Conservation (phyloP, 208 protist species). For the Acanthamoeba triangularis region DNA sequence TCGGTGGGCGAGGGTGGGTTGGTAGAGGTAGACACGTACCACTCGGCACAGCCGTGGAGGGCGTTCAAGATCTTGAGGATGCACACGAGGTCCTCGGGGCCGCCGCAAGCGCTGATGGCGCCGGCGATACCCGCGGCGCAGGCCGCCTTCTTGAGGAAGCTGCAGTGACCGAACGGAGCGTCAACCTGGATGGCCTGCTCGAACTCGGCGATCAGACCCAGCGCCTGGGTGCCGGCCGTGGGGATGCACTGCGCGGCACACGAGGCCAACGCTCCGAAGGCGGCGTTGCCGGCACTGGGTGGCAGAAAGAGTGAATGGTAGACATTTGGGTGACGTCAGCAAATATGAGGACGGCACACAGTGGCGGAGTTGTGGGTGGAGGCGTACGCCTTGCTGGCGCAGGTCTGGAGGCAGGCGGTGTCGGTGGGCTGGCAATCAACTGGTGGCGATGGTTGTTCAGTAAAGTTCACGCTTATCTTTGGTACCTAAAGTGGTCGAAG, state of each 20-base stretch:
- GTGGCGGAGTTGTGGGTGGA: not conserved
- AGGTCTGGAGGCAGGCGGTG: not conserved
- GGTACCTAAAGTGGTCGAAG: not conserved
- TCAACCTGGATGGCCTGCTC: not conserved
- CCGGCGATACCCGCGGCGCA: not conserved
- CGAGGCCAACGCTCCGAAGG: not conserved
- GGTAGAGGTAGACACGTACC: not conserved
- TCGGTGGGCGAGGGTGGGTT: too few relatives aligned
- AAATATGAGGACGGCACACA: not conserved
- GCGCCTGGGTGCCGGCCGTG: not conserved
- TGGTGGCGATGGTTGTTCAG: not conserved
- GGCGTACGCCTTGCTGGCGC: not conserved
- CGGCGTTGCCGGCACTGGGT: constrained; percentile 3
- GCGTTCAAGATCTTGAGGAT: not conserved
- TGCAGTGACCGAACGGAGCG: not conserved
- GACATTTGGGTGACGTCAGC: not conserved
- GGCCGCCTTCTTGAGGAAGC: constrained; percentile 11
- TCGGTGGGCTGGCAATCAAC: not conserved
- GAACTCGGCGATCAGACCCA: not conserved
- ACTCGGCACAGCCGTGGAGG: not conserved
- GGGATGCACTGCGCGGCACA: constrained; percentile 6
- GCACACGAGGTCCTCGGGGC: not conserved
- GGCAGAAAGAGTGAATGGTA: too few relatives aligned
- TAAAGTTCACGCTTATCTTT: too few relatives aligned
- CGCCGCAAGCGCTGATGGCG: not conserved